Evolutionary conservation across 208 protist species (phyloP).

Genomic region (Trypanosoma conorhini): DNA sequence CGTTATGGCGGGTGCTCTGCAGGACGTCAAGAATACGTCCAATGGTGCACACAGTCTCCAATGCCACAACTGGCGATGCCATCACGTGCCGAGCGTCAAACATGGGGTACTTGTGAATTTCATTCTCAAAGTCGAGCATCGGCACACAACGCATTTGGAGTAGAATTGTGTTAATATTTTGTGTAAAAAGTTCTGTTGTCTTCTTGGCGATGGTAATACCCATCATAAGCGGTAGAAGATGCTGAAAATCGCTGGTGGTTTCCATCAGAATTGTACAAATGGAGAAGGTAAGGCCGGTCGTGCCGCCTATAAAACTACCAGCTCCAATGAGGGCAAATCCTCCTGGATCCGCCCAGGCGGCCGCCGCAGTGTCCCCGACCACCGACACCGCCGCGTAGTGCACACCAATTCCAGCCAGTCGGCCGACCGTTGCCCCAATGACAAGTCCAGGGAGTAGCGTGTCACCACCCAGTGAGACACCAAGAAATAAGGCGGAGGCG

Average conservation of each 20-base stretch:
- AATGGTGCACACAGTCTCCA: slow-evolving; percentile 41
- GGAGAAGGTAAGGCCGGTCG: slow-evolving; percentile 50
- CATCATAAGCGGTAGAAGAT: slow-evolving; percentile 59
- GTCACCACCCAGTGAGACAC: slow-evolving; percentile 37
- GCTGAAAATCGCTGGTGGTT: slow-evolving; percentile 50
- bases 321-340: slow-evolving; percentile 62
- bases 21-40: slow-evolving; percentile 36
- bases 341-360: slow-evolving; percentile 53
- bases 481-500: slow-evolving; percentile 44
- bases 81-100: slow-evolving; percentile 55
- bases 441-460: slow-evolving; percentile 27
- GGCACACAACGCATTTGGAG: slow-evolving; percentile 45
- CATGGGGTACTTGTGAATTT: slow-evolving; percentile 43
- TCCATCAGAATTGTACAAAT: slow-evolving; percentile 50
- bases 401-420: slow-evolving; percentile 32
- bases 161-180: slow-evolving; percentile 45
- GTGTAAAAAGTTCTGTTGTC: slow-evolving; percentile 36
- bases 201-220: slow-evolving; percentile 46
- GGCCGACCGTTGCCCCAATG: slow-evolving; percentile 41
- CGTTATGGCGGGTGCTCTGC: slow-evolving; percentile 38
- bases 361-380: background rate
- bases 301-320: slow-evolving; percentile 54
- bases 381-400: slow-evolving; percentile 6
- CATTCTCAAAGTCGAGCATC: slow-evolving; percentile 47
- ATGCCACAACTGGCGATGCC: slow-evolving; percentile 32